Evolutionary conservation across 1,284 basidiomycete species (phyloP).

Genomic region (Inonotus hispidus): DNA sequence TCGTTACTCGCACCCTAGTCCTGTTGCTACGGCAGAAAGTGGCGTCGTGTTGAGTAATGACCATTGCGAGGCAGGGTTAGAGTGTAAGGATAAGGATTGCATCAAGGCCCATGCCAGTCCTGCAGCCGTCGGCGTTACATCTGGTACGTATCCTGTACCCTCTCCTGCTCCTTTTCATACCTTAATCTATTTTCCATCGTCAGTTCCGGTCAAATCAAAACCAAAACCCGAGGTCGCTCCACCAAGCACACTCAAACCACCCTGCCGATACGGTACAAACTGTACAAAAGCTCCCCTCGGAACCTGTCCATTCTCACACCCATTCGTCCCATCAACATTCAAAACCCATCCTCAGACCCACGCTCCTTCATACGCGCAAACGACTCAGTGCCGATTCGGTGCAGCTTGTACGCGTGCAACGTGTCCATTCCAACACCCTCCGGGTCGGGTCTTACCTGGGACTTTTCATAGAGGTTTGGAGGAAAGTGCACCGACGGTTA

Average conservation of each 20-base stretch:
- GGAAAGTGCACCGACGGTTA: slow-evolving; percentile 51
- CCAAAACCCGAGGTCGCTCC: slow-evolving; percentile 27
- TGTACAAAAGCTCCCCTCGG: slow-evolving; percentile 60
- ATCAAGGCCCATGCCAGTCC: slow-evolving; percentile 85
- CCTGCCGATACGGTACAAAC: slow-evolving; percentile 68
- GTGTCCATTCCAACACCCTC: slow-evolving; percentile 76
- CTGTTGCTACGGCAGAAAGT: slow-evolving; percentile 85
- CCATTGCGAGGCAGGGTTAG: slow-evolving; percentile 77
- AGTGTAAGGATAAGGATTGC: slow-evolving; percentile 89
- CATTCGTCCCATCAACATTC: slow-evolving; percentile 36
- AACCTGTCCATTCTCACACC: slow-evolving; percentile 64
- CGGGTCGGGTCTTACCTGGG: slow-evolving; percentile 68
- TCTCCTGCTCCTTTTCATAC: not conserved
- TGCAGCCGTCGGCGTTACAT: slow-evolving; percentile 53
- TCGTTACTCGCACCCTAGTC: slow-evolving; percentile 86
- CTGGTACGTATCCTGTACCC: slow-evolving; percentile 37
- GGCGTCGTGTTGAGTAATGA: slow-evolving; percentile 93
- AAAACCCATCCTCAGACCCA: slow-evolving; percentile 19
- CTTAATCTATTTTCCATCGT: not conserved
- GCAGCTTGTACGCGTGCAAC: slow-evolving; percentile 69
- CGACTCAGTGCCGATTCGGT: slow-evolving; percentile 61
- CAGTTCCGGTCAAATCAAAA: slow-evolving; percentile 17
- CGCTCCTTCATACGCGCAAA: slow-evolving; percentile 21
- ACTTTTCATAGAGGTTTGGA: slow-evolving; percentile 74
- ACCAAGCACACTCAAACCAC: slow-evolving; percentile 33